Evolutionary conservation across 2,329 filamentous ascomycete genomes (phyloP).

Genomic region (Aspergillus melleus): DNA sequence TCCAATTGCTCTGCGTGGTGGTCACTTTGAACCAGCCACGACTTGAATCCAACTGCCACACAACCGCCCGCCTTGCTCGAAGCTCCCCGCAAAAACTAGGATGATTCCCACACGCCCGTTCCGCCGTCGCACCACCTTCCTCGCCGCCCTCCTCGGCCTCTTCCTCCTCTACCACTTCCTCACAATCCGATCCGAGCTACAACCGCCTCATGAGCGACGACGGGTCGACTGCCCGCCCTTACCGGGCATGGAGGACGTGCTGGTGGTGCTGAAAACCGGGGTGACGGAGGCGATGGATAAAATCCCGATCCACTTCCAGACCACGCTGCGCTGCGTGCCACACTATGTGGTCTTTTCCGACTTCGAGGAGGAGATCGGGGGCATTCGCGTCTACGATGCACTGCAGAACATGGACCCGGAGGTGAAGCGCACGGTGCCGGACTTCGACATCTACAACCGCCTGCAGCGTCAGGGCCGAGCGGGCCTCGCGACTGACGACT

Average conservation of each 20-base stretch:
- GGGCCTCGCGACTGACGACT: conserved; percentile 41
- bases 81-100: conserved; percentile 6
- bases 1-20: conserved; percentile 5
- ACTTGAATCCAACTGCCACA: conserved; percentile 1
- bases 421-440: conserved; percentile 42
- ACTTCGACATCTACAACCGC: conserved; percentile 55
- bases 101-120: conserved; percentile 46
- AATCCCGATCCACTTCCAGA: conserved; percentile 55
- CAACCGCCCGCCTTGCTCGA: not conserved
- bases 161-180: conserved; percentile 59
- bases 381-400: conserved; percentile 52
- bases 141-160: conserved; percentile 58
- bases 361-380: conserved; percentile 53
- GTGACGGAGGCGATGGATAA: conserved; percentile 58
- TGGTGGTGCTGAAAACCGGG: conserved; percentile 60
- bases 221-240: conserved; percentile 32
- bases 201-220: conserved; percentile 34
- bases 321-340: conserved; percentile 56
- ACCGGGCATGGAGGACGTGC: conserved; percentile 51
- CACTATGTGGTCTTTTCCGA: conserved; percentile 61
- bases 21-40: not conserved
- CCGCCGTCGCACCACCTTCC: conserved; percentile 40
- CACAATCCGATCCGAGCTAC: conserved; percentile 61
- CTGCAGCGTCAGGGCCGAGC: conserved; percentile 45
- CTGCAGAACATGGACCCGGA: conserved; percentile 46